Conservation (phyloP, 2,329 filamentous ascomycete species). For the Fusarium keratoplasticum region DNA sequence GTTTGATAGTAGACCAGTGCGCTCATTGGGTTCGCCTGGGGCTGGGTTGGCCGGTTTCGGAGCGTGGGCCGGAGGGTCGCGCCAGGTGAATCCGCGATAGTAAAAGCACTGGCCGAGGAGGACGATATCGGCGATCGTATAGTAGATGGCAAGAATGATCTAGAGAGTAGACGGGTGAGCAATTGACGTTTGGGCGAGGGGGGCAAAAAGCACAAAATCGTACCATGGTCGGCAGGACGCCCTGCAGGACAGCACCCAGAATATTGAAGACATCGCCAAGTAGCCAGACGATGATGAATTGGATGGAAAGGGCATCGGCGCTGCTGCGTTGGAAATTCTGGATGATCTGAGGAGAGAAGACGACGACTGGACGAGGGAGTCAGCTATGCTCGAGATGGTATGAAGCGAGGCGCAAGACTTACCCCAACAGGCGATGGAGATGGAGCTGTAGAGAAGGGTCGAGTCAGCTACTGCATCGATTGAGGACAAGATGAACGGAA, state of each 20-base stretch:
- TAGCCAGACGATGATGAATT: slow-evolving; percentile 94
- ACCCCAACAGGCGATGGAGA: slow-evolving; percentile 94
- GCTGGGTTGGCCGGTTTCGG: slow-evolving; percentile 53
- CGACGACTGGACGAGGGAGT: slow-evolving; percentile 70
- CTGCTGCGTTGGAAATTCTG: slow-evolving; percentile 90
- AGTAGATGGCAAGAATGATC: slow-evolving; percentile 93
- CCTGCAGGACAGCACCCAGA: slow-evolving; percentile 88
- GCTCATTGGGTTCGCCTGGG: slow-evolving; percentile 60
- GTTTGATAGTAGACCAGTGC: slow-evolving; percentile 51
- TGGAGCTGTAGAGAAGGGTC: slow-evolving; percentile 68
- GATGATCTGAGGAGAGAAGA: slow-evolving; percentile 96
- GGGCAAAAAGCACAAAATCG: slow-evolving; percentile 24
- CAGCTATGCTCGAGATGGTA: slow-evolving; percentile 20
- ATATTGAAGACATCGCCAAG: slow-evolving; percentile 97
- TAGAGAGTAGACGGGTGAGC: slow-evolving; percentile 45
- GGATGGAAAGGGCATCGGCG: slow-evolving; percentile 88
- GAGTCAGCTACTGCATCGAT: slow-evolving; percentile 17
- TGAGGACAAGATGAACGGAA: slow-evolving; percentile 43
- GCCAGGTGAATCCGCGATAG: slow-evolving; percentile 85
- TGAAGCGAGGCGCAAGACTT: slow-evolving; percentile 25
- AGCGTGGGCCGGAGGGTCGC: slow-evolving; percentile 61
- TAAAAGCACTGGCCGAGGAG: slow-evolving; percentile 93
- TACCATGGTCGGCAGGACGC: slow-evolving; percentile 92
- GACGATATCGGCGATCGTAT: slow-evolving; percentile 91
- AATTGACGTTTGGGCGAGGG: neutral